Evolutionary conservation across 768 basidiomycete genomes (phyloP).

Genomic region (Clitopilus passeckerianus): DNA sequence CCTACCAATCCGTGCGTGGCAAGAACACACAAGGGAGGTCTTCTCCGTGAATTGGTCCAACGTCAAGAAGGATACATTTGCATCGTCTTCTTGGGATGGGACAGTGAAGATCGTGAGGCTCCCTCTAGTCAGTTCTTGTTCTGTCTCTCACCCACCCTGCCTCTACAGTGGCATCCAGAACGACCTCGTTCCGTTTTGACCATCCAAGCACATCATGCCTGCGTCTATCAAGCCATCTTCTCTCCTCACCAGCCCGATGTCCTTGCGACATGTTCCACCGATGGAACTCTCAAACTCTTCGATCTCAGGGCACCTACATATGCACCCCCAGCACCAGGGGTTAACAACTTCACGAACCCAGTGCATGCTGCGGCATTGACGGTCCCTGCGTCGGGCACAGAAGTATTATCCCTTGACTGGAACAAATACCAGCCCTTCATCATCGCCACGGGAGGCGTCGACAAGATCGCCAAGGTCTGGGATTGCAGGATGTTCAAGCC

Average conservation of each 20-base stretch:
- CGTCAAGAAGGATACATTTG: constrained; percentile 81
- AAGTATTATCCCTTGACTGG: constrained; percentile 84
- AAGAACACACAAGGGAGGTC: constrained; percentile 90
- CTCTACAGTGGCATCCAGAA: constrained; percentile 78
- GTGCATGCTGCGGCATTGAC: constrained; percentile 70
- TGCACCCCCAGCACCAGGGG: constrained; percentile 38
- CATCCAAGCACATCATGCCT: constrained; percentile 76
- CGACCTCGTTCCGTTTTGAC: constrained; percentile 75
- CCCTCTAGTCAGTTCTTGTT: neutral
- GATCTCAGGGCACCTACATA: constrained; percentile 69
- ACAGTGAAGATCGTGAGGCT: constrained; percentile 73
- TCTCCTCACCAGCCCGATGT: constrained; percentile 87
- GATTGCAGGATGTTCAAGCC: constrained; percentile 82
- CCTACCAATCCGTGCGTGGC: constrained; percentile 87
- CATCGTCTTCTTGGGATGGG: constrained; percentile 91
- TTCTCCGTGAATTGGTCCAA: constrained; percentile 97
- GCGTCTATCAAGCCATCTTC: constrained; percentile 88
- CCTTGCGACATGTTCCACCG: constrained; percentile 79
- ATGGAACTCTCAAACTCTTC: constrained; percentile 82
- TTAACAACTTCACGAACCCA: constrained; percentile 61
- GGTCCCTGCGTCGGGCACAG: constrained; percentile 71
- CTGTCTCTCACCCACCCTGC: constrained; percentile 5
- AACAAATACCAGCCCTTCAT: constrained; percentile 85
- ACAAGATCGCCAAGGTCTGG: constrained; percentile 74
- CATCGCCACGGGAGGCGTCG: constrained; percentile 76